phyloP scores from a whole-genome alignment of 345 rosid genomes.

The Murraya paniculata region DNA sequence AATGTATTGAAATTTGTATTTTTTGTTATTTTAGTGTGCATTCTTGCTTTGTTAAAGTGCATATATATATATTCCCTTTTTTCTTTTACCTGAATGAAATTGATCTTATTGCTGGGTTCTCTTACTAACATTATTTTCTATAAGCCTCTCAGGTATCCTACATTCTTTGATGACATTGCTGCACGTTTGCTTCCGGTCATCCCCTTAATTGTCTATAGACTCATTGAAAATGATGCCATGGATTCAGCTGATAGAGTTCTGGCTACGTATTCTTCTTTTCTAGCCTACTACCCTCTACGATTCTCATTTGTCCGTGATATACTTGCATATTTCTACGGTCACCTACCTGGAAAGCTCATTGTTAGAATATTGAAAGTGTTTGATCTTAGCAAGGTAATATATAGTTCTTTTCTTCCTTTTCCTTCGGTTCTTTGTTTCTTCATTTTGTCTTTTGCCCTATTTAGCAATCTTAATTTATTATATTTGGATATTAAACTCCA shows the following conservation, averaged over 20 bases:
- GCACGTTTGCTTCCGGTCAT: constrained; percentile 91
- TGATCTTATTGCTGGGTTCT: background rate
- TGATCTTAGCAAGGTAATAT: constrained; percentile 79
- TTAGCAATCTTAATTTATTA: background rate
- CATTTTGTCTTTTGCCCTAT: background rate
- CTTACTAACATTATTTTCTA: constrained; percentile 13
- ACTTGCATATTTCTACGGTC: constrained; percentile 93
- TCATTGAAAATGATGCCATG: constrained; percentile 84
- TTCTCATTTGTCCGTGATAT: constrained; percentile 95
- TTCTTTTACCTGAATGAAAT: background rate
- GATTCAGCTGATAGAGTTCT: constrained; percentile 76
- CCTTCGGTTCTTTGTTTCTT: background rate
- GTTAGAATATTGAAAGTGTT: constrained; percentile 72
- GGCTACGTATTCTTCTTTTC: constrained; percentile 52
- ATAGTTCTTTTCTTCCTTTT: constrained; percentile 1
- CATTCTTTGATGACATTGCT: constrained; percentile 91
- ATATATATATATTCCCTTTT: too few relatives aligned
- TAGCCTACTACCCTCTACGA: constrained; percentile 83
- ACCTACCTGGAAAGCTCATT: constrained; percentile 78
- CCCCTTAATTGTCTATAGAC: constrained; percentile 88
- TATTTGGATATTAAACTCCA: background rate
- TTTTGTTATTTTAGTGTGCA: too few relatives aligned
- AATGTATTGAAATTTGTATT: too few relatives aligned
- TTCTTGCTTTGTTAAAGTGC: too few relatives aligned
- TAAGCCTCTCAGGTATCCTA: constrained; percentile 68